These are phyloP conservation scores for Solanum hybrid DNA, from an alignment of 305 asterid species.

Conservation along the genomic window DNA sequence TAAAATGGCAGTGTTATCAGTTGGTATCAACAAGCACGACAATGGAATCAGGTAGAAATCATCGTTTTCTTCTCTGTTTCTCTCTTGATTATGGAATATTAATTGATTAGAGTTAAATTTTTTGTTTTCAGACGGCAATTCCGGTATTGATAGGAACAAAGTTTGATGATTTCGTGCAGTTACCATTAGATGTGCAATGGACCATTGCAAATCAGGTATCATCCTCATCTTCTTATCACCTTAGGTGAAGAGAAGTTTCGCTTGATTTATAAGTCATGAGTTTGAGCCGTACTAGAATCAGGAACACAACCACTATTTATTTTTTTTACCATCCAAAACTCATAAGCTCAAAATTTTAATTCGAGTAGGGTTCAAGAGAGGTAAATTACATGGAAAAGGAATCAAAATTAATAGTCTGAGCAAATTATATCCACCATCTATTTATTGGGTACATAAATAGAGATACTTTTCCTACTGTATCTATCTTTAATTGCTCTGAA, in stretches of 20 bases:
- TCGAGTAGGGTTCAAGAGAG: neutral
- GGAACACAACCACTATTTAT: neutral
- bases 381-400: neutral
- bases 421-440: neutral
- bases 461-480: neutral
- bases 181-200: constrained; percentile 78
- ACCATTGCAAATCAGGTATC: constrained; percentile 77
- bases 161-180: constrained; percentile 75
- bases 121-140: constrained; percentile 53
- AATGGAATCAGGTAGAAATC: constrained; percentile 46
- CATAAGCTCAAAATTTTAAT: neutral
- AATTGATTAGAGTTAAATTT: neutral
- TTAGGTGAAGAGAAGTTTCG: neutral
- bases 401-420: neutral
- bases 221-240: neutral
- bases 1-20: constrained; percentile 34
- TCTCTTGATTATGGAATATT: neutral
- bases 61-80: neutral
- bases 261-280: neutral
- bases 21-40: constrained; percentile 78
- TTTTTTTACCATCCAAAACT: too few species aligned
- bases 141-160: constrained; percentile 81
- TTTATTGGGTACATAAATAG: neutral
- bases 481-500: neutral
- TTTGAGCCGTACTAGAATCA: neutral